Conservation (phyloP, 208 protist species). For the Strigomonas culicis region DNA sequence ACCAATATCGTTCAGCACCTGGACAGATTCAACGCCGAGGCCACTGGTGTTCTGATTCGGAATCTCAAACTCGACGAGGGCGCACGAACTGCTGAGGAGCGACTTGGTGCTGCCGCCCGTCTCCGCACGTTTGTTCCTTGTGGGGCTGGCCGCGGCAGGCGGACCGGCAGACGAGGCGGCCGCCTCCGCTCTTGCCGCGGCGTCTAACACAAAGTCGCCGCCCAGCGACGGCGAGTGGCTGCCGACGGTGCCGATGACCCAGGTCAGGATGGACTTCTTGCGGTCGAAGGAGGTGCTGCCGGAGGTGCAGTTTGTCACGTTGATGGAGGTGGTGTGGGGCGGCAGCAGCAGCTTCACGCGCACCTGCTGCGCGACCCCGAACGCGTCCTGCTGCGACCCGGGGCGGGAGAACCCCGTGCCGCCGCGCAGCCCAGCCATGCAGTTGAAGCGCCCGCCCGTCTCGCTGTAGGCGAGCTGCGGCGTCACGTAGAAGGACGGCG, state of each 20-base stretch:
- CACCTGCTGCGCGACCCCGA: conserved; percentile 50
- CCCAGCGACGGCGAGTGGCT: conserved; percentile 57
- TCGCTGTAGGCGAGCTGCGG: conserved; percentile 81
- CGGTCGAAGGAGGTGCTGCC: conserved; percentile 77
- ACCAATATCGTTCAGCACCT: conserved; percentile 70
- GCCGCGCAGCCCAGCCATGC: conserved; percentile 76
- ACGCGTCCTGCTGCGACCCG: conserved; percentile 27
- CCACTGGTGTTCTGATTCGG: conserved; percentile 64
- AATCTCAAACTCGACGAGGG: conserved; percentile 66
- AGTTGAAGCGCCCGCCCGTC: conserved; percentile 73
- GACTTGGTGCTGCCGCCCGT: background rate
- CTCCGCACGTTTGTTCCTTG: background rate
- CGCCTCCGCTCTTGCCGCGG: background rate
- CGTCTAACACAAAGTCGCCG: conserved; percentile 58
- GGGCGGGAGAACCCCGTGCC: background rate
- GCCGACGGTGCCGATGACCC: conserved; percentile 74
- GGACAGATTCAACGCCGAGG: conserved; percentile 78
- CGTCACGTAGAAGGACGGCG: conserved; percentile 84
- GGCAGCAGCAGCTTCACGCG: conserved; percentile 65
- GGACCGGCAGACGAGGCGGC: no score
- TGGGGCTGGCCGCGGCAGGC: background rate
- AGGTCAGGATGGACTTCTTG: conserved; percentile 51
- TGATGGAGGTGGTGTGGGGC: conserved; percentile 46
- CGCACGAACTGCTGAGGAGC: conserved; percentile 18
- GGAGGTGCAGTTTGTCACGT: conserved; percentile 58